Percentiles rank a stretch among this genome's conserved stretches.
Evolutionary conservation across 345 rosid species (phyloP).

Genomic region (Ricinus communis): DNA sequence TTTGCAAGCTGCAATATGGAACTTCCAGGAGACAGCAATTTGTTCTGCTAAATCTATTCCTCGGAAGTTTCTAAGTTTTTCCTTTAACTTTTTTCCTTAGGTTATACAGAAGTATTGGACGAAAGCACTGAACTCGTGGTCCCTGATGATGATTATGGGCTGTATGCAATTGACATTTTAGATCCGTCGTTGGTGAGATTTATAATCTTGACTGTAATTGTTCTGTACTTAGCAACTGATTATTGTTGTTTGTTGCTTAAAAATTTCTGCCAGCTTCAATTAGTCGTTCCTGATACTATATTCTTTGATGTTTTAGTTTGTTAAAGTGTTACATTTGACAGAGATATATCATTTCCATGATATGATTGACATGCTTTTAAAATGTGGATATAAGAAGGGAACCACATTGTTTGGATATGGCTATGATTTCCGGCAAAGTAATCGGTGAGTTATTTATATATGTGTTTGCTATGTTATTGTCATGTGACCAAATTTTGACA

Average conservation of each 20-base stretch:
- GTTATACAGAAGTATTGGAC: slow-evolving; percentile 74
- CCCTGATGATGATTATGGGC: slow-evolving; percentile 88
- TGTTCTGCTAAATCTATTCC: background rate
- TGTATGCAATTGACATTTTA: slow-evolving; percentile 74
- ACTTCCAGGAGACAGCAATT: no score
- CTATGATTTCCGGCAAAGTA: slow-evolving; percentile 93
- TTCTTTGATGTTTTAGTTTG: slow-evolving; percentile 46
- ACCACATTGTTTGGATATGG: slow-evolving; percentile 84
- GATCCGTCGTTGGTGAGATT: slow-evolving; percentile 75
- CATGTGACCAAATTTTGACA: background rate
- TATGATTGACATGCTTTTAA: slow-evolving; percentile 78
- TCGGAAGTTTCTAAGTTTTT: background rate
- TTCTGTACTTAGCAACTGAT: background rate
- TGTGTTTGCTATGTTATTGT: background rate
- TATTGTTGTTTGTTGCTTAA: background rate
- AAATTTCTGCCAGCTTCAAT: background rate
- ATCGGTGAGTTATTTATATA: slow-evolving; percentile 43
- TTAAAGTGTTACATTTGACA: slow-evolving; percentile 54
- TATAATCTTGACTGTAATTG: slow-evolving; percentile 1
- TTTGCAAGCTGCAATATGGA: background rate
- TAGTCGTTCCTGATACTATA: slow-evolving; percentile 6
- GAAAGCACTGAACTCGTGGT: slow-evolving; percentile 58
- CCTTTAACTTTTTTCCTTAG: slow-evolving; percentile 33
- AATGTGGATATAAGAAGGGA: slow-evolving; percentile 76
- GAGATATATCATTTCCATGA: slow-evolving; percentile 88